phyloP scores from a whole-genome alignment of 495 filamentous ascomycete genomes.

The Glarea lozoyensis region DNA sequence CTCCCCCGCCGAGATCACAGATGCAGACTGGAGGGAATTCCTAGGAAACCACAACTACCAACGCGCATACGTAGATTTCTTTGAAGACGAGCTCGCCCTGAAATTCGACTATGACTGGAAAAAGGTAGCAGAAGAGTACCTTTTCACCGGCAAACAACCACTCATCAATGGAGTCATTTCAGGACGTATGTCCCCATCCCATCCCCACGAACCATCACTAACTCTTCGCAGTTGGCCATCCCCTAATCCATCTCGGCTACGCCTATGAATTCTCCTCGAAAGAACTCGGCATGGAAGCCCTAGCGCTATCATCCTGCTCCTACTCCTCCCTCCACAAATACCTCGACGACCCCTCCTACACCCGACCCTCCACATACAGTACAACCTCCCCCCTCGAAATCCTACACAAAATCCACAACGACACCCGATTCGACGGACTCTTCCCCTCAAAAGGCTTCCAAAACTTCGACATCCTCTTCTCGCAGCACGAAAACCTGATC shows the following conservation, averaged over 20 bases:
- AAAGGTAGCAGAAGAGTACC: constrained; percentile 59
- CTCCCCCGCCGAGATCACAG: constrained; percentile 72
- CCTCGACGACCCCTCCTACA: constrained; percentile 60
- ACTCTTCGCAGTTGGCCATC: constrained; percentile 79
- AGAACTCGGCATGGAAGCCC: constrained; percentile 76
- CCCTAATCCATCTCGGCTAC: constrained; percentile 82
- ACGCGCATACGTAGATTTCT: constrained; percentile 83
- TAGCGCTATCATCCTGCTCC: constrained; percentile 59
- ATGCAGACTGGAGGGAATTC: constrained; percentile 78
- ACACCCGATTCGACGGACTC: constrained; percentile 47
- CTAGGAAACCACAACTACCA: constrained; percentile 74
- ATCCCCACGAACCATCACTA: too few species aligned
- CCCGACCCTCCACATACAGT: constrained; percentile 37
- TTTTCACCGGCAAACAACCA: constrained; percentile 68
- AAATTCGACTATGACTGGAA: constrained; percentile 78
- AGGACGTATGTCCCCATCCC: constrained; percentile 62
- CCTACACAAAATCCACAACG: constrained; percentile 47
- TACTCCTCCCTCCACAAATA: constrained; percentile 74
- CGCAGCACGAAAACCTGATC: constrained; percentile 56
- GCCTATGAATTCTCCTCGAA: constrained; percentile 74
- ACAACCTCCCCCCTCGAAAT: constrained; percentile 57
- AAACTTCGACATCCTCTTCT: constrained; percentile 60
- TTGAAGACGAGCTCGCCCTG: constrained; percentile 75
- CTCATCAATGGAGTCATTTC: constrained; percentile 68
- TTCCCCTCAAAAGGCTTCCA: constrained; percentile 47